Conservation (phyloP, 2,329 filamentous ascomycete genomes). For the Escovopsis weberi region DNA sequence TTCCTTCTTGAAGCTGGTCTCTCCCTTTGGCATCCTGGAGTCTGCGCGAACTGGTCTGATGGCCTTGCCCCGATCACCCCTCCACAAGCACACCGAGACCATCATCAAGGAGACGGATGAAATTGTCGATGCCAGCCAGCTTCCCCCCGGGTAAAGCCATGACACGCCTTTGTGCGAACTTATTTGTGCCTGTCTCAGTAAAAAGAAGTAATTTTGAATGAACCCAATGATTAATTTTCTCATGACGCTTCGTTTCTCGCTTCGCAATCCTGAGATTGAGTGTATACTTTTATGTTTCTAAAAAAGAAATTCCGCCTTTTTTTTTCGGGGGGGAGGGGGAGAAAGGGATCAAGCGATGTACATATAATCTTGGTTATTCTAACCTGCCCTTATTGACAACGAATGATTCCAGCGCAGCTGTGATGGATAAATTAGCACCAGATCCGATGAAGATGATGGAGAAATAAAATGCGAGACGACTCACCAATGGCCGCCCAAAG, state of each 20-base stretch:
- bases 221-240: constrained; percentile 3
- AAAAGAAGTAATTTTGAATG: constrained; percentile 5
- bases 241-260: no score
- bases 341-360: no score
- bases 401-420: constrained; percentile 70
- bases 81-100: constrained; percentile 57
- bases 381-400: constrained; percentile 79
- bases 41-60: constrained; percentile 92
- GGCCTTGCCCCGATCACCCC: constrained; percentile 85
- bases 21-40: constrained; percentile 91
- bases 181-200: constrained; percentile 8
- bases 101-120: constrained; percentile 78
- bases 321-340: no score
- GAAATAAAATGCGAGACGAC: constrained; percentile 15
- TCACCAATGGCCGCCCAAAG: constrained; percentile 74
- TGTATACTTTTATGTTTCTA: no score
- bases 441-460: not conserved
- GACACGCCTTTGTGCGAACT: constrained; percentile 2
- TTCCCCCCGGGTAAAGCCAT: constrained; percentile 64
- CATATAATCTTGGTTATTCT: constrained; percentile 2
- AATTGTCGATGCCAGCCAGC: constrained; percentile 82
- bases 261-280: no score
- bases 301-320: no score
- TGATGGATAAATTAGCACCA: constrained; percentile 7
- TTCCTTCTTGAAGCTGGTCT: constrained; percentile 91